A percentile compares a stretch with the other conserved stretches of the same genome.
phyloP scores from a whole-genome alignment of 2,329 filamentous ascomycete species.

The Fusarium equiseti region DNA sequence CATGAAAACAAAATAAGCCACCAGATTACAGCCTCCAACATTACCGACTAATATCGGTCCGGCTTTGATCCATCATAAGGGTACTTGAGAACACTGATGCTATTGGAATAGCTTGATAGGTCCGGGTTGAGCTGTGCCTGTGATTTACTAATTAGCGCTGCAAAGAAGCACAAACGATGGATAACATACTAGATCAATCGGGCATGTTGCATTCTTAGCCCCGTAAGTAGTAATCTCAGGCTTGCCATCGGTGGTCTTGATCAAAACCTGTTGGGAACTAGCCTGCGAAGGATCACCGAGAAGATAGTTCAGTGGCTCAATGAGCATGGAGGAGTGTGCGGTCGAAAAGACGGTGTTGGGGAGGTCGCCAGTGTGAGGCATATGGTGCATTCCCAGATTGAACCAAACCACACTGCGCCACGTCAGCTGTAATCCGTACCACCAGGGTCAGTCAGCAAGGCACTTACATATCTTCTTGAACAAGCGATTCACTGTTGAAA shows the following conservation, averaged over 20 bases:
- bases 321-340: background rate
- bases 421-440: background rate
- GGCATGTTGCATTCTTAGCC: background rate
- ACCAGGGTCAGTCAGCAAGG: no score
- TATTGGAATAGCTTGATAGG: slow-evolving; percentile 3
- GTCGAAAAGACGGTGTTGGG: slow-evolving; percentile 7
- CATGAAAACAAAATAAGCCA: accelerated
- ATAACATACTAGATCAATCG: background rate
- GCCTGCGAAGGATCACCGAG: background rate
- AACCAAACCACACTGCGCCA: slow-evolving; percentile 8
- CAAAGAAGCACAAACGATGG: accelerated
- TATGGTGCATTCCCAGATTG: slow-evolving; percentile 3
- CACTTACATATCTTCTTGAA: slow-evolving; percentile 2
- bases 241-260: background rate
- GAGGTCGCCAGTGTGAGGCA: slow-evolving; percentile 13
- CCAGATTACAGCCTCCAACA: background rate
- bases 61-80: slow-evolving; percentile 8
- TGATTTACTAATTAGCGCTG: background rate
- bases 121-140: slow-evolving; percentile 6
- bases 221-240: slow-evolving; percentile 2
- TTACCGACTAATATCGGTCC: background rate
- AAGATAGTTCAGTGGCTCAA: slow-evolving; percentile 5
- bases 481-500: slow-evolving; percentile 3
- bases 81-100: background rate
- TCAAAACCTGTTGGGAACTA: background rate